These are phyloP conservation scores for Geotrichum australiense DNA, from an alignment of 1,139 yeast genomes.

Conservation along the genomic window DNA sequence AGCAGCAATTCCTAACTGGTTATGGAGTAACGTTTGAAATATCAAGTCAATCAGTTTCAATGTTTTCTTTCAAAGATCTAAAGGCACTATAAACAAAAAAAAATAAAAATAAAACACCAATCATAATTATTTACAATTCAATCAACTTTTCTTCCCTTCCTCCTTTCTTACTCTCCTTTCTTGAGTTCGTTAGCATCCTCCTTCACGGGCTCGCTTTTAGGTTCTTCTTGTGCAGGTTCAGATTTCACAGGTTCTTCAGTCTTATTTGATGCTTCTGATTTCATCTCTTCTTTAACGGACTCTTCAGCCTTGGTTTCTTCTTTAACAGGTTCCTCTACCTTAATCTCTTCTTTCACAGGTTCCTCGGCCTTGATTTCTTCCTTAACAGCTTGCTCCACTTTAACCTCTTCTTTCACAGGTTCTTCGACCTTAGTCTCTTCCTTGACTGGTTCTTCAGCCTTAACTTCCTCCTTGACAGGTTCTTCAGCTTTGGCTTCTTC, in stretches of 20 bases:
- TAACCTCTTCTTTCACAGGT: conserved; percentile 19
- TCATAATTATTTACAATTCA: neutral
- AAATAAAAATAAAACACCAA: too few relatives aligned
- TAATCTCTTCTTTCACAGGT: neutral
- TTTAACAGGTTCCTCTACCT: neutral
- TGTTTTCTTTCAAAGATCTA: too few relatives aligned
- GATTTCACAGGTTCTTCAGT: too few relatives aligned
- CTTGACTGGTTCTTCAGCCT: neutral
- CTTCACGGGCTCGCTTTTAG: too few relatives aligned
- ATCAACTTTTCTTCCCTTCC: neutral
- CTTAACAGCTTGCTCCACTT: neutral
- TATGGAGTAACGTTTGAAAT: too few relatives aligned
- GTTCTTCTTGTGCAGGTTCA: neutral
- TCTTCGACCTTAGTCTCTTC: conserved; percentile 20
- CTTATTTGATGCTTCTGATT: too few relatives aligned
- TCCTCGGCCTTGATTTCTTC: neutral
- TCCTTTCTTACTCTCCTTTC: neutral
- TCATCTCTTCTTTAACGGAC: too few relatives aligned
- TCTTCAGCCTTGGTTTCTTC: neutral
- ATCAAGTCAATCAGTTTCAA: too few relatives aligned
- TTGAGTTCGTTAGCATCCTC: neutral
- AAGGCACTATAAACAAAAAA: too few relatives aligned
- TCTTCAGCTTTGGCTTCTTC: conserved; percentile 15
- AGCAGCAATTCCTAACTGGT: too few relatives aligned
- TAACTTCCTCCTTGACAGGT: neutral